Evolutionary conservation across 169 alveolate genomes (phyloP), one percentile per base, ranked within the genome.

Genomic region (Theileria luwenshuni): DNA sequence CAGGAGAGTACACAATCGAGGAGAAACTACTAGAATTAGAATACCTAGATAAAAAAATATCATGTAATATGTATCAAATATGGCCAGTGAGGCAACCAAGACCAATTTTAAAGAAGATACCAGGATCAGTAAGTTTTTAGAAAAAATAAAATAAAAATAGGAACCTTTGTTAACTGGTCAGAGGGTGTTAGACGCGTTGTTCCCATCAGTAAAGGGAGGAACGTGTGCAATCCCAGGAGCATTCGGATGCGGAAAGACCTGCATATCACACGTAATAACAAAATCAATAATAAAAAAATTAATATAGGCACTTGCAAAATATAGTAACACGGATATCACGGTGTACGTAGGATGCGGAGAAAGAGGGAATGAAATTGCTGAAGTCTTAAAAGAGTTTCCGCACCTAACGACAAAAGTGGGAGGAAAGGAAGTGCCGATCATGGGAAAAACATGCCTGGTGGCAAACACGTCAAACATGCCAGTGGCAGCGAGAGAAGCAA

Each of bases 391-490:
- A 41, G 99, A 98, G 67, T 98, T 98, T 96, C 99, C 99, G 10
- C 98, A 96, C 89, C 95, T 98, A 65, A 92, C 96, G 32, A 97
- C 98, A 47, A 68, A 81, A 61, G 92, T 95, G 38, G 90, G 87
- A 51, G 94, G 92, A 42, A 86, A 90, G 85, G 92, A 83, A 23
- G 99, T 96, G 71, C 95, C 96, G 67, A 98, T 98, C 80, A 98
- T 98, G 99, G 95, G 97, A 90, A 94, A 99, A 72, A 98, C 99
- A 56, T 96, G 99, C 64, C 90, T 98, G 74, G 99, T 98, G 56
- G 99, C 99, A 56, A 98, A 98, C 87, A 97, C 99, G 27, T 97
- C 99, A 17, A 98, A 98, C 91, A 98, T 98, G 99, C 99, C 99
- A 15, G 99, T 98, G 80, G 99, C 99, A 15, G 99, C 99, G 25